Base-by-base conservation (phyloP, 1,284 basidiomycete species). In the Trametes sp. region DNA sequence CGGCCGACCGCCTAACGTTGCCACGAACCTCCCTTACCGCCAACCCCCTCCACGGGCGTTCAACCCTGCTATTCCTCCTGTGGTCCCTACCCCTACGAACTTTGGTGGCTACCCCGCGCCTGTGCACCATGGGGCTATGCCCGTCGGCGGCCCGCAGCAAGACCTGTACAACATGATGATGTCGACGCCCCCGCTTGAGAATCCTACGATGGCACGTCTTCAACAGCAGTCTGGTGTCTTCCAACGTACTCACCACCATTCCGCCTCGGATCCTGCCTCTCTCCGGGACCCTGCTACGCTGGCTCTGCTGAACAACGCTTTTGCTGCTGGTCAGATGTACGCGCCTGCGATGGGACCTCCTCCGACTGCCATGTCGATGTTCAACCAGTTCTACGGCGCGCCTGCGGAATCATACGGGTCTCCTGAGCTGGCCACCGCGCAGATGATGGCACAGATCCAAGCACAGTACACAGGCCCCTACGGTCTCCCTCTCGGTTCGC, bases 151-250 rank as follows among this genome's bases (percentile, higher is more conserved):
- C 71, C 80, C 86, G 21, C 90, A 91, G 68, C 90, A 91, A 70
- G 90, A 92, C 69, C 70, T 92, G 62, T 92, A 91, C 68, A 89
- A 93, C 70, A 89, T 92, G 86, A 88, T 92, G 83, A 76, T 88
- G 54, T 85, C 88, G 11, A 74, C 74, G n/a, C 76, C 78, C 23
- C 80, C 82, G 62, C 78, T 81, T 58, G 87, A 90, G 65, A 82
- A 82, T 62, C 84, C 89, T 45, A 85, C 88, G 24, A 85, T 90
- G 62, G 82, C 84, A 60, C 89, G 90, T 66, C 84, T 90, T 54
- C 91, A 93, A 73, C 89, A 91, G 70, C 90, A 90, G 70, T 87
- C 88, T 72, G 86, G 85, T 67, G 80, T 82, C 53, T 92, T 89
- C 77, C 87, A 88, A 44, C 81, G 81, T 41, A 84, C 83, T 36